Conservation (phyloP, 768 basidiomycete genomes). For the Macrolepiota albuminosa region DNA sequence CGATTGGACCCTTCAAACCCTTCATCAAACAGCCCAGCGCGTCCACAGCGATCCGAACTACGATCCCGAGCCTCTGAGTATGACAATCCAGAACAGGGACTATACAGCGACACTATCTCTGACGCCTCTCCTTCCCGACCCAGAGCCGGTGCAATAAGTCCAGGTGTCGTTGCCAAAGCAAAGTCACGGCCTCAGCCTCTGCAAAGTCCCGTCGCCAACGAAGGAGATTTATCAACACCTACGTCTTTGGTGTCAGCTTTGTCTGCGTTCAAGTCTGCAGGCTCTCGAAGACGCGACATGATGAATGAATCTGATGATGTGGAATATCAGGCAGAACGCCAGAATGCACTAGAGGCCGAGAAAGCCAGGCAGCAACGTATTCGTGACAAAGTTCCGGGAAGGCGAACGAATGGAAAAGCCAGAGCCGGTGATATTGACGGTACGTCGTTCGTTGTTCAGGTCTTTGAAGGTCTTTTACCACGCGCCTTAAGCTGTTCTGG, state of each 20-base stretch:
- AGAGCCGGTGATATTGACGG: slow-evolving; percentile 84
- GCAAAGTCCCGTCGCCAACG: slow-evolving; percentile 26
- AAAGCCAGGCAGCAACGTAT: slow-evolving; percentile 64
- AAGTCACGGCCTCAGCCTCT: slow-evolving; percentile 26
- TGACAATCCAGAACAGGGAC: slow-evolving; percentile 42
- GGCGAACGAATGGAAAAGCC: slow-evolving; percentile 46
- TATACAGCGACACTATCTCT: slow-evolving; percentile 48
- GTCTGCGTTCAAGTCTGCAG: slow-evolving; percentile 68
- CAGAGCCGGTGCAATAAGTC: slow-evolving; percentile 8
- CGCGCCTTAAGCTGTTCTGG: slow-evolving; percentile 58
- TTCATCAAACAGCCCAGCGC: slow-evolving; percentile 47
- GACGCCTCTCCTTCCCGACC: slow-evolving; percentile 12
- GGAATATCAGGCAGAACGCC: slow-evolving; percentile 54
- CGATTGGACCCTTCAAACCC: slow-evolving; percentile 32
- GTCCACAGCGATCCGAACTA: slow-evolving; percentile 66
- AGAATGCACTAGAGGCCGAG: slow-evolving; percentile 60
- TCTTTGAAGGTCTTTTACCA: slow-evolving; percentile 3
- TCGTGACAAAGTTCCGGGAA: slow-evolving; percentile 60
- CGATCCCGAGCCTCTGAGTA: slow-evolving; percentile 53
- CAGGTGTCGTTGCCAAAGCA: slow-evolving; percentile 13
- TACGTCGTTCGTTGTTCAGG: slow-evolving; percentile 27
- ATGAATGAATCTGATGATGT: slow-evolving; percentile 47
- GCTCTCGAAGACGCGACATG: slow-evolving; percentile 50
- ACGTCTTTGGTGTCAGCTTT: slow-evolving; percentile 51
- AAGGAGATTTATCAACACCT: slow-evolving; percentile 35